Conservation (phyloP, 208 protist genomes). For the Leishmania arabica region DNA sequence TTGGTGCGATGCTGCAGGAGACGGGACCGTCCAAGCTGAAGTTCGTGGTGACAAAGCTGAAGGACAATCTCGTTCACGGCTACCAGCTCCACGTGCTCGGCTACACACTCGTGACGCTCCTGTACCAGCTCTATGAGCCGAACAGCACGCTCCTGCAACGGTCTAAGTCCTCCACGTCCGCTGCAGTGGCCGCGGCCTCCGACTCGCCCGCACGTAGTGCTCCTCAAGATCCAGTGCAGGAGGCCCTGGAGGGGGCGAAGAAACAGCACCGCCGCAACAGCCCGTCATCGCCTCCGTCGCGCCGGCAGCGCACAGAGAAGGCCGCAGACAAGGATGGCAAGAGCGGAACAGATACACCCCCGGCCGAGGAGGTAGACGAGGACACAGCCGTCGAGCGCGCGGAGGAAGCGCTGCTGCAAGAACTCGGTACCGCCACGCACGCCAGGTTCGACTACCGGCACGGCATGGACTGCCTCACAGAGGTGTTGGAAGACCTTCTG, state of each 20-base stretch:
- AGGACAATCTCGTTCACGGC: conserved; percentile 88
- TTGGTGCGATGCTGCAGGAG: conserved; percentile 84
- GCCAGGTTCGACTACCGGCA: conserved; percentile 65
- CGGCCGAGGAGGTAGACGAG: conserved; percentile 8
- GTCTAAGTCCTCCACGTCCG: background rate
- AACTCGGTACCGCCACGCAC: conserved; percentile 29
- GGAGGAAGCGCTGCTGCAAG: conserved; percentile 47
- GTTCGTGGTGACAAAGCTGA: conserved; percentile 84
- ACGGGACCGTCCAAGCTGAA: conserved; percentile 80
- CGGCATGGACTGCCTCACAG: conserved; percentile 69
- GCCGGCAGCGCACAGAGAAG: conserved; percentile 16
- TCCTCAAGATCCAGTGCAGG: conserved; percentile 34
- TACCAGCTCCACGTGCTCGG: conserved; percentile 93
- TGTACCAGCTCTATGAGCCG: conserved; percentile 90
- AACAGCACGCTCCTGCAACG: conserved; percentile 46
- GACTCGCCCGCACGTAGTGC: background rate
- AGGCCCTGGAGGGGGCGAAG: conserved; percentile 34
- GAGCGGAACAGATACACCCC: background rate
- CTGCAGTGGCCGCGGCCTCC: background rate
- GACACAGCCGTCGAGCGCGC: conserved; percentile 44
- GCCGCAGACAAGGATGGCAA: conserved; percentile 8
- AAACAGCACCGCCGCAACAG: conserved; percentile 14
- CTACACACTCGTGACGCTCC: conserved; percentile 89
- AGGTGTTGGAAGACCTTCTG: conserved; percentile 75
- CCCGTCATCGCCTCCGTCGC: conserved; percentile 8